Conservation (phyloP, 257 asterid species). For the Eustoma russellianum region DNA sequence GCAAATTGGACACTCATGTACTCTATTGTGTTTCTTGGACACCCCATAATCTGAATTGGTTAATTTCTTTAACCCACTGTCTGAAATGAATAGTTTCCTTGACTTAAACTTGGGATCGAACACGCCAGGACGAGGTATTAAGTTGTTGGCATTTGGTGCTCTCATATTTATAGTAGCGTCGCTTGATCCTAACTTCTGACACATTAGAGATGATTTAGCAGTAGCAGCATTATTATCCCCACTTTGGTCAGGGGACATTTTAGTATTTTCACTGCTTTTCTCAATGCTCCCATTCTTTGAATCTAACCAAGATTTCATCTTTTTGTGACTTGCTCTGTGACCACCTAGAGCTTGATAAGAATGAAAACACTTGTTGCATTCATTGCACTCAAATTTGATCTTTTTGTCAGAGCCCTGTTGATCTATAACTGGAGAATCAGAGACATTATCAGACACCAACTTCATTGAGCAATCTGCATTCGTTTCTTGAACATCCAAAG, state of each 20-base stretch:
- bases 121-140: no score
- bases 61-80: constrained; percentile 2
- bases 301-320: constrained; percentile 53
- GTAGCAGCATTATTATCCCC: constrained; percentile 2
- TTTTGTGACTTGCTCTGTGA: constrained; percentile 86
- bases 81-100: neutral
- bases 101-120: no score
- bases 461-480: constrained; percentile 11
- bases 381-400: constrained; percentile 49
- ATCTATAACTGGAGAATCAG: constrained; percentile 1
- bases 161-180: neutral
- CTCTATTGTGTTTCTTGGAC: constrained; percentile 16
- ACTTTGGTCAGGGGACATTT: constrained; percentile 17
- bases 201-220: no score
- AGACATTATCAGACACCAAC: constrained; percentile 2
- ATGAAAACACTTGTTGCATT: constrained; percentile 56
- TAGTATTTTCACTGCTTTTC: constrained; percentile 30
- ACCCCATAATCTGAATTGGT: neutral
- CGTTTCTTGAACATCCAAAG: constrained; percentile 11
- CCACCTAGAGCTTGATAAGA: constrained; percentile 93
- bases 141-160: no score
- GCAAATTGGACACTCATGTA: constrained; percentile 71
- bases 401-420: constrained; percentile 10
- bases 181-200: constrained; percentile 1
- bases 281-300: constrained; percentile 28